phyloP scores from a whole-genome alignment of 2,329 filamentous ascomycete genomes.

The Aspergillus novofumigatus region DNA sequence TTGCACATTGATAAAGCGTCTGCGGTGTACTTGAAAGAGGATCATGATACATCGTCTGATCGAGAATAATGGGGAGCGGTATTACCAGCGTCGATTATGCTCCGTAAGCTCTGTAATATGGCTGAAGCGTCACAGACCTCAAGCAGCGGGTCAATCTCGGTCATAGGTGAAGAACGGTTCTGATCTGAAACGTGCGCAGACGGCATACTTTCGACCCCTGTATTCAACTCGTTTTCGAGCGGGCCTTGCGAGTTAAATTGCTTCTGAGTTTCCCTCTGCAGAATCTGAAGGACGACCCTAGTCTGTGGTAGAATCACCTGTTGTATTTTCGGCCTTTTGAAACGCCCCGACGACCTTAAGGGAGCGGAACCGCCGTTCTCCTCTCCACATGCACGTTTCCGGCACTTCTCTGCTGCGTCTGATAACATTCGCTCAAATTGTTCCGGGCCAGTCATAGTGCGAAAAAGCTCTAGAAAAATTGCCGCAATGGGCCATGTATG shows the following conservation, averaged over 20 bases:
- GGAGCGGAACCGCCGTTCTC: not conserved
- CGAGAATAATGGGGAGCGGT: not conserved
- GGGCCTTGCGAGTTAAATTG: not conserved
- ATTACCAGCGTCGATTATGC: not conserved
- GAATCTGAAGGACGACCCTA: slow-evolving; percentile 9
- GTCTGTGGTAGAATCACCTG: slow-evolving; percentile 13
- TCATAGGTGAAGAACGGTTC: not conserved
- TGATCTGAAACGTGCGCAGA: not conserved
- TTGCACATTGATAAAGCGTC: not conserved
- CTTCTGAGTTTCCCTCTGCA: slow-evolving; percentile 5
- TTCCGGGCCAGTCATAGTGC: slow-evolving; percentile 1
- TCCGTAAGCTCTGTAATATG: not conserved
- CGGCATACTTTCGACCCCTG: not conserved
- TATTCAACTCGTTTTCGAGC: not conserved
- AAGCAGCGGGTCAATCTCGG: not conserved
- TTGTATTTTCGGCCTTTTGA: slow-evolving; percentile 6
- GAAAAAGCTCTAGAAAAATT: slow-evolving; percentile 9
- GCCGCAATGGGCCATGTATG: slow-evolving; percentile 11
- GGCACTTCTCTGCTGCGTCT: slow-evolving; percentile 4
- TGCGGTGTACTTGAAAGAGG: not conserved
- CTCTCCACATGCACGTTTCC: slow-evolving; percentile 1
- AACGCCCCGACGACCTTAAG: not conserved
- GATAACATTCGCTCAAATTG: slow-evolving; percentile 3
- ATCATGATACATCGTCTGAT: not conserved
- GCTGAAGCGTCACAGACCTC: not conserved